A percentile compares a stretch with the other conserved stretches of the same genome.
These are phyloP conservation scores for Pseudogymnoascus sp. DNA, from an alignment of 2,329 filamentous ascomycete species.

Conservation along the genomic window DNA sequence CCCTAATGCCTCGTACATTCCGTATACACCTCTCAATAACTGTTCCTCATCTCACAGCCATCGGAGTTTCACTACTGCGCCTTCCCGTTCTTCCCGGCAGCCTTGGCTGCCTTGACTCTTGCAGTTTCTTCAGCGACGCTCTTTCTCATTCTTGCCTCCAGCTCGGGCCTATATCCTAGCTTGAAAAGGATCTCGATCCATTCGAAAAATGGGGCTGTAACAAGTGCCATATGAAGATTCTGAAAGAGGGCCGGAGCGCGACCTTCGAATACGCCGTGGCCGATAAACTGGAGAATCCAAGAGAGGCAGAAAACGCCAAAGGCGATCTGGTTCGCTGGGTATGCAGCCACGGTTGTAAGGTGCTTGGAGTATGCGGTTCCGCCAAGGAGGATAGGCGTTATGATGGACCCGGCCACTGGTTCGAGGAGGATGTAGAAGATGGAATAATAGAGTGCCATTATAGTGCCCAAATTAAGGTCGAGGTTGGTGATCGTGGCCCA, in stretches of 20 bases:
- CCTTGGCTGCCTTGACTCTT: slow-evolving; percentile 42
- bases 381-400: slow-evolving; percentile 68
- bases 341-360: slow-evolving; percentile 41
- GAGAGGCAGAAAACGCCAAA: slow-evolving; percentile 60
- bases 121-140: slow-evolving; percentile 67
- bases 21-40: neutral
- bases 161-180: slow-evolving; percentile 80
- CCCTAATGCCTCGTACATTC: neutral
- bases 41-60: neutral
- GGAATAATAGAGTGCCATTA: slow-evolving; percentile 59
- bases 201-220: slow-evolving; percentile 91
- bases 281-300: slow-evolving; percentile 87
- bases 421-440: slow-evolving; percentile 85
- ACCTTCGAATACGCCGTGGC: slow-evolving; percentile 82
- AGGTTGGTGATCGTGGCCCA: slow-evolving; percentile 62
- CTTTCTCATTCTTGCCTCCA: slow-evolving; percentile 72
- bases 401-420: slow-evolving; percentile 74
- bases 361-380: slow-evolving; percentile 70
- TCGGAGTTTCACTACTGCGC: slow-evolving; percentile 29
- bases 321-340: slow-evolving; percentile 42
- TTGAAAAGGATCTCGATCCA: slow-evolving; percentile 92
- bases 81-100: slow-evolving; percentile 36
- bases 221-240: slow-evolving; percentile 84
- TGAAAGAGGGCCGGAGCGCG: slow-evolving; percentile 83
- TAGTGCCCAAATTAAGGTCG: slow-evolving; percentile 57